Percentiles rank a stretch among this genome's conserved stretches.
These are phyloP conservation scores for Coniochaeta prunicola DNA, from an alignment of 2,329 filamentous ascomycete genomes.

Conservation along the genomic window DNA sequence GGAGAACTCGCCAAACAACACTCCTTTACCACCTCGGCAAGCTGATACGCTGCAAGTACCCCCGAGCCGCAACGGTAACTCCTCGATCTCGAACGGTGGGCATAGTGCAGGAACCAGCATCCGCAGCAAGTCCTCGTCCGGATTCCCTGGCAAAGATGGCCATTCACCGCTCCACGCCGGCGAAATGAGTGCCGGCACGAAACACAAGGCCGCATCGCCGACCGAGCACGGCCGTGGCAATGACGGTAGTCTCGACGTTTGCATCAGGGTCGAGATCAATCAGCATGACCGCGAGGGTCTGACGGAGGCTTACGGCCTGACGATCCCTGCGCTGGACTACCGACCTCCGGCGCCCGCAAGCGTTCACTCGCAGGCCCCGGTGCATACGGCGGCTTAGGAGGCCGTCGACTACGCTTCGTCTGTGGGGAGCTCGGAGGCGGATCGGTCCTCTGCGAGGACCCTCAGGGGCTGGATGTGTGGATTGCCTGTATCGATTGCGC, in stretches of 20 bases:
- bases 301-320: conserved; percentile 76
- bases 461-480: neutral
- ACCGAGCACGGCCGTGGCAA: conserved; percentile 45
- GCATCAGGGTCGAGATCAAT: conserved; percentile 80
- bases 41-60: conserved; percentile 6
- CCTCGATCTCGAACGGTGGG: neutral
- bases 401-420: neutral
- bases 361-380: neutral
- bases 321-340: conserved; percentile 62
- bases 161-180: conserved; percentile 68
- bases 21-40: conserved; percentile 8
- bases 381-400: neutral
- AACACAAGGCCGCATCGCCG: conserved; percentile 62
- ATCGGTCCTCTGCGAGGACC: neutral
- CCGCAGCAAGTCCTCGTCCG: conserved; percentile 3
- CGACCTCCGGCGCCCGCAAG: neutral
- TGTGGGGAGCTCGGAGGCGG: neutral
- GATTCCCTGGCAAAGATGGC: conserved; percentile 45
- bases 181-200: conserved; percentile 71
- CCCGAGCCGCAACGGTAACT: conserved; percentile 7
- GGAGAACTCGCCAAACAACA: conserved; percentile 66
- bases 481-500: neutral
- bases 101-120: conserved; percentile 13
- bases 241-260: conserved; percentile 67
- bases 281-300: conserved; percentile 73